Percentiles rank a stretch among this genome's conserved stretches.
phyloP scores from a whole-genome alignment of 208 protist species.

The Acanthamoeba lenticulata region DNA sequence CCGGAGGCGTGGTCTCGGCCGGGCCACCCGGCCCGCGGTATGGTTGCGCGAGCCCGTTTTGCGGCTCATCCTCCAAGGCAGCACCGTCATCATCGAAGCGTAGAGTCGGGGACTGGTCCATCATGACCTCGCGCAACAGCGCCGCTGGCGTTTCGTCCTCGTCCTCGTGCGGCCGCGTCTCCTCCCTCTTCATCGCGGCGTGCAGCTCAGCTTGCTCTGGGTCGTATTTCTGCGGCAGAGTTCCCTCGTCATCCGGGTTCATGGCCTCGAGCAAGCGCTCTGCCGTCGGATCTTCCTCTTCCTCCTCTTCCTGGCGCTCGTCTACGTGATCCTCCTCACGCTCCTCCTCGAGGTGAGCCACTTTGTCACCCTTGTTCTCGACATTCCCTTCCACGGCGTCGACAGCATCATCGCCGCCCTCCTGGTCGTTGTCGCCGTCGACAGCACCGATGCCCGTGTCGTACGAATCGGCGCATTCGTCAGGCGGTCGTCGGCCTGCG shows the following conservation, averaged over 20 bases:
- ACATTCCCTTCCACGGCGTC: neutral
- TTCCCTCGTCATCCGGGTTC: neutral
- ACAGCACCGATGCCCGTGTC: neutral
- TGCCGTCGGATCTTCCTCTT: neutral
- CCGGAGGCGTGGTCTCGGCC: neutral
- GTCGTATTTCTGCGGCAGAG: neutral
- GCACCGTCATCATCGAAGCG: neutral
- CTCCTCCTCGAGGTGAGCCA: neutral
- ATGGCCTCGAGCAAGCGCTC: neutral
- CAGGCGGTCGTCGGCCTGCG: too few relatives aligned
- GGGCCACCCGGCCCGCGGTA: neutral
- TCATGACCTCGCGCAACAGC: neutral
- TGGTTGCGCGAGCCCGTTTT: too few relatives aligned
- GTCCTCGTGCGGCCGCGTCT: neutral
- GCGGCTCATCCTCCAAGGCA: neutral
- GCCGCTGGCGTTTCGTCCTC: neutral
- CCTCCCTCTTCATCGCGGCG: neutral
- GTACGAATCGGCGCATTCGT: neutral
- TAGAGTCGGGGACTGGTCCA: neutral
- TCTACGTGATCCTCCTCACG: neutral
- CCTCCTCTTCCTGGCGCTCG: neutral
- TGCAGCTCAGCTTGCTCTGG: neutral
- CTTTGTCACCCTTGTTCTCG: neutral
- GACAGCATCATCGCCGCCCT: too few relatives aligned
- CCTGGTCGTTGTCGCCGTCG: neutral